phyloP scores from a whole-genome alignment of 108 stramenopile species.

The Aurantiochytrium sp. region DNA sequence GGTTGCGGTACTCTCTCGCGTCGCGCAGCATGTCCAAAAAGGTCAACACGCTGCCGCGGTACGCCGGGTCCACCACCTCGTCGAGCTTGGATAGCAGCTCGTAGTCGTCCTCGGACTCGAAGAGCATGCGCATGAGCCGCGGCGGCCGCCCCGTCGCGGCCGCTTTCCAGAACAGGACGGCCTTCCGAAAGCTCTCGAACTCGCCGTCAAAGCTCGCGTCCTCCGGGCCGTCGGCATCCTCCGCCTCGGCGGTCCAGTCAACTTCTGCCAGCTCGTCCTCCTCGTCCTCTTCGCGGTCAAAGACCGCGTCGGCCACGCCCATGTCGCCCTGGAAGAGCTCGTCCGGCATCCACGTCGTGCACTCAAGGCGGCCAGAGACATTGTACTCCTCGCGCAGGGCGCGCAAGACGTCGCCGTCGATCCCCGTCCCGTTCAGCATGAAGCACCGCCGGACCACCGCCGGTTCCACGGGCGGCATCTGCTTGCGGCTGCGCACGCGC shows the following conservation, averaged over 20 bases:
- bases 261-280: neutral
- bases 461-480: neutral
- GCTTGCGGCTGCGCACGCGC: neutral
- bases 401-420: neutral
- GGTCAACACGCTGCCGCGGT: neutral
- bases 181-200: neutral
- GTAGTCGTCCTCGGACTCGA: neutral
- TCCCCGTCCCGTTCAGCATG: neutral
- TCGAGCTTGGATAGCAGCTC: neutral
- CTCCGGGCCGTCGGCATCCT: neutral
- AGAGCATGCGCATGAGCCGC: neutral
- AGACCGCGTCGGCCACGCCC: neutral
- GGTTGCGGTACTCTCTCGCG: neutral
- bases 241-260: neutral
- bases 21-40: neutral
- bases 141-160: neutral
- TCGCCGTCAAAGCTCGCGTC: neutral
- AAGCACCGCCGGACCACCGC: neutral
- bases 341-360: neutral
- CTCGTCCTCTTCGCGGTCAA: neutral
- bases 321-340: neutral
- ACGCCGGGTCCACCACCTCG: neutral
- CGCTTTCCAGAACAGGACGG: neutral
- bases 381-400: neutral
- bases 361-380: neutral